A percentile compares a stretch with the other conserved stretches of the same genome.
phyloP scores from a whole-genome alignment of 2,329 filamentous ascomycete genomes.

The Fusarium compactum region DNA sequence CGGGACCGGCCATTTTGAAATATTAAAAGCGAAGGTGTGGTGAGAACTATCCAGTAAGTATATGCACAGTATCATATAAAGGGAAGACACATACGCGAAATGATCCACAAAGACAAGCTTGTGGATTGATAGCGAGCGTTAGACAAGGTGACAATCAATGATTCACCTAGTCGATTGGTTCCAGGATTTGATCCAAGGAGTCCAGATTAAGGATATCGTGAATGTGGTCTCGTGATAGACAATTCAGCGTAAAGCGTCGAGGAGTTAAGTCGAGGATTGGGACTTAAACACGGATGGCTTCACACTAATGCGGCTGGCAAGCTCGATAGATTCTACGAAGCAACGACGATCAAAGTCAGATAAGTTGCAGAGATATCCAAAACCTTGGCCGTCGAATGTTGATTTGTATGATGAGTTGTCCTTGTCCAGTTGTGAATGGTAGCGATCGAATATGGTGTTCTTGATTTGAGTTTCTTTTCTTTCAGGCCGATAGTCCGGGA shows the following conservation, averaged over 20 bases:
- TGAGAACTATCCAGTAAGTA: conserved; percentile 45
- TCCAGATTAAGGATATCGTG: conserved; percentile 28
- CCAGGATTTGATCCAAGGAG: conserved; percentile 28
- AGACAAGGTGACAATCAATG: conserved; percentile 26
- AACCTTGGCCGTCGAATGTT: too few relatives aligned
- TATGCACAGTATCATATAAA: conserved; percentile 4
- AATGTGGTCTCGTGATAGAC: conserved; percentile 27
- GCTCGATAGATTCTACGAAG: conserved; percentile 41
- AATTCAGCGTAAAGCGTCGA: conserved; percentile 25
- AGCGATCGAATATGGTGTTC: conserved; percentile 53
- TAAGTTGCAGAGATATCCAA: conserved; percentile 25
- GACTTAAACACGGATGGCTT: conserved; percentile 35
- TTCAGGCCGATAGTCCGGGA: conserved; percentile 36
- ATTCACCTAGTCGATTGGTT: conserved; percentile 31
- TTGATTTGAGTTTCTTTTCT: conserved; percentile 41
- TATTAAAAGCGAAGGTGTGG: conserved; percentile 52
- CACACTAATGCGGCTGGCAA: conserved; percentile 30
- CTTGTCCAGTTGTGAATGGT: conserved; percentile 42
- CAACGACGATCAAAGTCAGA: conserved; percentile 26
- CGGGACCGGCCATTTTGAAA: conserved; percentile 85
- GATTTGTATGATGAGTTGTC: conserved; percentile 2
- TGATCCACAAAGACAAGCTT: conserved; percentile 48
- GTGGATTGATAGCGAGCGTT: conserved; percentile 57
- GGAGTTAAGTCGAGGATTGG: conserved; percentile 27
- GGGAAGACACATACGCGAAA: conserved; percentile 47